phyloP scores from a whole-genome alignment of 352 stramenopile genomes.

The Phytopythium boreale region DNA sequence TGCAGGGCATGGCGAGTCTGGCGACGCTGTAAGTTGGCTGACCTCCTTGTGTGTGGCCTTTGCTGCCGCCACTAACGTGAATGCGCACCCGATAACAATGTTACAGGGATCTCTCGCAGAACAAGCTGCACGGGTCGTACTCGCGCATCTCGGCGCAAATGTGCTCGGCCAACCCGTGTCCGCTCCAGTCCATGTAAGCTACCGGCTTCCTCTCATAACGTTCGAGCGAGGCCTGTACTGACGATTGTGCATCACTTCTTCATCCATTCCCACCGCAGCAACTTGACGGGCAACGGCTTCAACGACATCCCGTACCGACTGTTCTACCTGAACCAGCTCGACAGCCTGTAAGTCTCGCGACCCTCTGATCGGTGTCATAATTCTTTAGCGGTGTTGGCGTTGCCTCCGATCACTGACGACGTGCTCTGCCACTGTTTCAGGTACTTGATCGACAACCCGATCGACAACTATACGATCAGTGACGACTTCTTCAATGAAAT shows the following conservation, averaged over 20 bases:
- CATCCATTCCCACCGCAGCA: slow-evolving; percentile 9
- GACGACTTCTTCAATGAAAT: slow-evolving; percentile 36
- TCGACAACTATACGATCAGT: slow-evolving; percentile 43
- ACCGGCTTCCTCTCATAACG: background rate
- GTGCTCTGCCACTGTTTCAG: slow-evolving; percentile 1
- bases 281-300: slow-evolving; percentile 38
- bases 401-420: background rate
- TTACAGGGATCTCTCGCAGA: slow-evolving; percentile 36
- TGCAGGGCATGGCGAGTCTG: slow-evolving; percentile 41
- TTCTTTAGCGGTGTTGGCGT: background rate
- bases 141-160: slow-evolving; percentile 45
- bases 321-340: slow-evolving; percentile 44
- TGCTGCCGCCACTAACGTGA: background rate
- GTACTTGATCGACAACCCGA: slow-evolving; percentile 40
- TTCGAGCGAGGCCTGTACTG: background rate
- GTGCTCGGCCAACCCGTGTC: slow-evolving; percentile 44
- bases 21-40: slow-evolving; percentile 26
- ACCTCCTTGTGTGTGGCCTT: background rate
- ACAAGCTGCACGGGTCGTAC: slow-evolving; percentile 42
- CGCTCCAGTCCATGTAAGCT: slow-evolving; percentile 35
- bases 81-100: background rate
- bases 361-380: background rate
- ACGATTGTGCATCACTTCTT: background rate
- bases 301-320: slow-evolving; percentile 37
- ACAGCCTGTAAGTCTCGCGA: slow-evolving; percentile 23